Evolutionary conservation across 257 asterid genomes (phyloP).

Genomic region (Penstemon davidsonii): DNA sequence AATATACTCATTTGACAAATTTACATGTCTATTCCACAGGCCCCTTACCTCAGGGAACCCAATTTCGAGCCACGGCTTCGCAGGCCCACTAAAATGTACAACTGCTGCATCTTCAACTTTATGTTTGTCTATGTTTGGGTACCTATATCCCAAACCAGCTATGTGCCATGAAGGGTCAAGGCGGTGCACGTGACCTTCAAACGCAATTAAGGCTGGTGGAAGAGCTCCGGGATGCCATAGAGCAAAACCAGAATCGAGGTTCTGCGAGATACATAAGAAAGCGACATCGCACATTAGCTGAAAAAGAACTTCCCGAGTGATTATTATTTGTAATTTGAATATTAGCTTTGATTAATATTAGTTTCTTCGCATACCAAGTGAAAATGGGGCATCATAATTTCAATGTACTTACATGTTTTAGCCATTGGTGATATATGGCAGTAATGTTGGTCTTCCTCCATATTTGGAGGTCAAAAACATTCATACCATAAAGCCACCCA

Average conservation of each 20-base stretch:
- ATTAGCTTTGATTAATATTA: not conserved
- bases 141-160: constrained; percentile 67
- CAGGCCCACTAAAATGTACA: constrained; percentile 90
- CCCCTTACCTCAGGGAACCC: constrained; percentile 53
- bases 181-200: constrained; percentile 63
- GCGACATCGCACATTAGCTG: not conserved
- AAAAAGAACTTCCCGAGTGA: not conserved
- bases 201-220: constrained; percentile 80
- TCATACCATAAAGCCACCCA: constrained; percentile 85
- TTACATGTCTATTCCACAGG: constrained; percentile 69
- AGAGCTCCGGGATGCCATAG: constrained; percentile 85
- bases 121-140: constrained; percentile 30
- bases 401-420: constrained; percentile 62
- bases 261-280: constrained; percentile 40
- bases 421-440: constrained; percentile 78
- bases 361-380: not conserved
- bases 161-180: constrained; percentile 73
- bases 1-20: constrained; percentile 58
- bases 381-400: too few species aligned
- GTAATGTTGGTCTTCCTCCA: constrained; percentile 79
- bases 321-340: not conserved
- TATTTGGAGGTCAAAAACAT: constrained; percentile 65
- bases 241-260: constrained; percentile 58
- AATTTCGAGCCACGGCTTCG: constrained; percentile 89
- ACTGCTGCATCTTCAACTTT: constrained; percentile 56